These are phyloP conservation scores for Canavalia gladiata DNA, from an alignment of 306 rosid species.

Conservation along the genomic window DNA sequence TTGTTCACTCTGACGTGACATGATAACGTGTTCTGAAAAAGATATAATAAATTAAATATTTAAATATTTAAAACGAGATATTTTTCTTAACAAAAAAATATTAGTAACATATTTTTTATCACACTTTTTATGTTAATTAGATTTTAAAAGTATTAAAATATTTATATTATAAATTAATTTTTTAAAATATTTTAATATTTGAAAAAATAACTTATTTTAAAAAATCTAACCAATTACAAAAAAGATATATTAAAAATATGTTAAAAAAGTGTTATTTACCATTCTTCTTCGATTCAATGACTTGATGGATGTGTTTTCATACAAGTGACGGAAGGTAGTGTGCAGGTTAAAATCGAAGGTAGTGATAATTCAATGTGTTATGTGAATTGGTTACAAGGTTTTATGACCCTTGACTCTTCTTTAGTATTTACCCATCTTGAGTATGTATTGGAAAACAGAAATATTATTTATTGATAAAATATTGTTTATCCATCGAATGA, in stretches of 20 bases:
- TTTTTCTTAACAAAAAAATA: neutral
- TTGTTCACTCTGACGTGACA: neutral
- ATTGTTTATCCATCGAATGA: neutral
- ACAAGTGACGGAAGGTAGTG: neutral
- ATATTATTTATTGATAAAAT: neutral
- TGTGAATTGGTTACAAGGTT: neutral
- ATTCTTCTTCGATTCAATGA: too few relatives aligned
- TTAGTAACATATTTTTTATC: too few relatives aligned
- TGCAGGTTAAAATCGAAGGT: conserved; percentile 2
- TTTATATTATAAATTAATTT: too few relatives aligned
- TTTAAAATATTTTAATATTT: too few relatives aligned
- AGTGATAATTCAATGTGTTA: neutral
- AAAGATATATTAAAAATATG: too few relatives aligned
- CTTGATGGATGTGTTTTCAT: too few relatives aligned
- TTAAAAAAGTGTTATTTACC: too few relatives aligned
- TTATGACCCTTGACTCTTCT: neutral
- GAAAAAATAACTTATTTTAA: too few relatives aligned
- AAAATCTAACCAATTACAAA: too few relatives aligned
- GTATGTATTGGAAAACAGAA: neutral
- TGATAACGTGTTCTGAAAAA: neutral
- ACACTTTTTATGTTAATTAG: too few relatives aligned
- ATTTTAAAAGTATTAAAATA: too few relatives aligned
- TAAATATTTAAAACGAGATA: neutral
- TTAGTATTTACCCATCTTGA: neutral
- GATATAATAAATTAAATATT: neutral